Conservation (phyloP, 2,329 filamentous ascomycete species). For the Aaosphaeria arxii region DNA sequence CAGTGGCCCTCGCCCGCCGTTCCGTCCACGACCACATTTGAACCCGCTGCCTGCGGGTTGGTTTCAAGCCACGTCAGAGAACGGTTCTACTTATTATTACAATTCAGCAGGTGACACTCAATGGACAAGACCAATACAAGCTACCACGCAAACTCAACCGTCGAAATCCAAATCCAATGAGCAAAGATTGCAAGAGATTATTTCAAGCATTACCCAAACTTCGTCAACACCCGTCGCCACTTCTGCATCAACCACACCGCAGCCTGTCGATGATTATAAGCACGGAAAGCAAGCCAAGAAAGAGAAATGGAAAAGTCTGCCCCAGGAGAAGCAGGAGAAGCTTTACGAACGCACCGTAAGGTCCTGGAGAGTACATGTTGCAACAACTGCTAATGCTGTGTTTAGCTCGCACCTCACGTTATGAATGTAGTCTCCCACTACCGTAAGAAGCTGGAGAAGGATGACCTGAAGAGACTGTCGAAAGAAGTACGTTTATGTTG, state of each 20-base stretch:
- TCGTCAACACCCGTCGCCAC: slow-evolving; percentile 52
- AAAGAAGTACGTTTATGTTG: slow-evolving; percentile 51
- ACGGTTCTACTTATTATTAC: slow-evolving; percentile 82
- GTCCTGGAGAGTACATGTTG: slow-evolving; percentile 7
- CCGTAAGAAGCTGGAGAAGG: slow-evolving; percentile 79
- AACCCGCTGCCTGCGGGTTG: slow-evolving; percentile 74
- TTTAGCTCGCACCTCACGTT: slow-evolving; percentile 76
- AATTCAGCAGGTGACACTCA: slow-evolving; percentile 69
- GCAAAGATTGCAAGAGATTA: slow-evolving; percentile 70
- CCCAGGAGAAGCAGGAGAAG: slow-evolving; percentile 87
- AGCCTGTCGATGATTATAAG: slow-evolving; percentile 55
- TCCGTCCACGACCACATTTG: slow-evolving; percentile 53
- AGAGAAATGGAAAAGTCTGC: slow-evolving; percentile 68
- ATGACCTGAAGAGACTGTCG: slow-evolving; percentile 64
- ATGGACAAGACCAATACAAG: slow-evolving; percentile 73
- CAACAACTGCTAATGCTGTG: slow-evolving; percentile 6
- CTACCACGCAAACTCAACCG: slow-evolving; percentile 57
- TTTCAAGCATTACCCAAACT: slow-evolving; percentile 73
- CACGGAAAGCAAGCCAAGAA: slow-evolving; percentile 49
- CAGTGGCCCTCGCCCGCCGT: slow-evolving; percentile 49
- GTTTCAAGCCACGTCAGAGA: slow-evolving; percentile 64
- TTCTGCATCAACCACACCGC: slow-evolving; percentile 63
- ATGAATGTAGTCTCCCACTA: slow-evolving; percentile 86
- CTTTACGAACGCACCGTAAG: slow-evolving; percentile 90
- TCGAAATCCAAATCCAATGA: slow-evolving; percentile 69